These are phyloP conservation scores for Pleoardoris graminearum DNA, from an alignment of 2,329 filamentous ascomycete genomes.

Conservation along the genomic window DNA sequence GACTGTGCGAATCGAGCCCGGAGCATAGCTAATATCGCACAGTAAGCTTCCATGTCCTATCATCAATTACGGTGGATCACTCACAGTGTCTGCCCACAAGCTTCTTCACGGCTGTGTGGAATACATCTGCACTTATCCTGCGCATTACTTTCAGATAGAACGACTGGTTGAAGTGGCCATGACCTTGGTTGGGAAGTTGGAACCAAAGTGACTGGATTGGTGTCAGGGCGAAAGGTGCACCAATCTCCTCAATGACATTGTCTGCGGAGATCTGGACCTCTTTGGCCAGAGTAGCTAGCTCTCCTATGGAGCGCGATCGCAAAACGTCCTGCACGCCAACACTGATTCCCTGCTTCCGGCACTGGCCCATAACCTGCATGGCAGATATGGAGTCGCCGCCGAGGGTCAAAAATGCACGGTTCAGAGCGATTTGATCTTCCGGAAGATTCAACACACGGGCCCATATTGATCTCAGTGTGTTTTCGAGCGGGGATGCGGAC, in stretches of 20 bases:
- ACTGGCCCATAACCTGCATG: slow-evolving; percentile 54
- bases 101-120: slow-evolving; percentile 27
- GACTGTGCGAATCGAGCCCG: slow-evolving; percentile 34
- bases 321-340: slow-evolving; percentile 55
- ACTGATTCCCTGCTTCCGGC: slow-evolving; percentile 51
- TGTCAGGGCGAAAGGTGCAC: slow-evolving; percentile 35
- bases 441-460: slow-evolving; percentile 37
- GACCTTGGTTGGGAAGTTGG: slow-evolving; percentile 34
- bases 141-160: slow-evolving; percentile 38
- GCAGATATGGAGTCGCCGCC: slow-evolving; percentile 57
- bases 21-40: slow-evolving; percentile 27
- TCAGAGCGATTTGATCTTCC: slow-evolving; percentile 27
- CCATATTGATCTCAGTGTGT: slow-evolving; percentile 31
- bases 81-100: slow-evolving; percentile 32
- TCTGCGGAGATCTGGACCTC: slow-evolving; percentile 21
- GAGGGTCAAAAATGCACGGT: slow-evolving; percentile 48
- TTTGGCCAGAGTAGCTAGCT: slow-evolving; percentile 32
- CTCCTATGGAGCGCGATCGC: slow-evolving; percentile 51
- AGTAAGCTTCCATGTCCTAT: background rate
- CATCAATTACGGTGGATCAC: background rate
- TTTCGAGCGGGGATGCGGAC: slow-evolving; percentile 20
- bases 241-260: slow-evolving; percentile 29
- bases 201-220: slow-evolving; percentile 41
- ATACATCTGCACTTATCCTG: slow-evolving; percentile 28
- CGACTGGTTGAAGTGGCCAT: slow-evolving; percentile 42